These are phyloP conservation scores for Aspergillus sclerotialis DNA, from an alignment of 2,329 filamentous ascomycete genomes.

Conservation along the genomic window DNA sequence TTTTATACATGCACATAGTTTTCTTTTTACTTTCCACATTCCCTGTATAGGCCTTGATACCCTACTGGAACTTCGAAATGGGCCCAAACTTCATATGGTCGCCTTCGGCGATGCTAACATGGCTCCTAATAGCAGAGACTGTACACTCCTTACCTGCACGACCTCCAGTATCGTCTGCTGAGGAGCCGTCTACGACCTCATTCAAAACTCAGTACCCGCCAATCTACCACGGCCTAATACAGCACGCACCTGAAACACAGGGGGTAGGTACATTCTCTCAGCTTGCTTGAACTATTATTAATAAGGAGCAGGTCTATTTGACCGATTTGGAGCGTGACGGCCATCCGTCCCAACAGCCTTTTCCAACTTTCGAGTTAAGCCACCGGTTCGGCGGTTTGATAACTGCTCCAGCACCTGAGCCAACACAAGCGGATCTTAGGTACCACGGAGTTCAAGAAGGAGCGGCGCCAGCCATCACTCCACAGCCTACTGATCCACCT, in stretches of 20 bases:
- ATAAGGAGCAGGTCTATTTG: slow-evolving; percentile 22
- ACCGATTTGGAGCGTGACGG: slow-evolving; percentile 24
- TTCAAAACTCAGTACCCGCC: slow-evolving; percentile 34
- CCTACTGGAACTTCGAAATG: slow-evolving; percentile 11
- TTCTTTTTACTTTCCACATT: not conserved
- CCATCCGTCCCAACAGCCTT: slow-evolving; percentile 20
- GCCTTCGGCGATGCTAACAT: slow-evolving; percentile 27
- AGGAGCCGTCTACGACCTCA: slow-evolving; percentile 9
- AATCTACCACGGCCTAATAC: slow-evolving; percentile 15
- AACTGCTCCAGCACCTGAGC: not conserved
- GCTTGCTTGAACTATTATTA: slow-evolving; percentile 2
- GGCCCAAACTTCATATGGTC: slow-evolving; percentile 14
- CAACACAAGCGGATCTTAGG: not conserved
- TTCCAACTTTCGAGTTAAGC: slow-evolving; percentile 15
- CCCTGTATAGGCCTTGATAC: not conserved
- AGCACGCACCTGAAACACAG: slow-evolving; percentile 18
- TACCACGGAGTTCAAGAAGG: too few species aligned
- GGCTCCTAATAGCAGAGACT: slow-evolving; percentile 24
- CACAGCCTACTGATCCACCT: too few species aligned
- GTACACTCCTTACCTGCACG: slow-evolving; percentile 18
- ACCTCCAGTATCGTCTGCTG: too few species aligned
- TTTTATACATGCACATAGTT: not conserved
- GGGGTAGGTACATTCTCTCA: slow-evolving; percentile 20
- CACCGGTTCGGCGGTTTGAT: slow-evolving; percentile 11
- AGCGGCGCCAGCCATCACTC: too few species aligned